Evolutionary conservation across 768 basidiomycete genomes (phyloP), one percentile per base, ranked within the genome.

Genomic region (Auriculariales sp.): DNA sequence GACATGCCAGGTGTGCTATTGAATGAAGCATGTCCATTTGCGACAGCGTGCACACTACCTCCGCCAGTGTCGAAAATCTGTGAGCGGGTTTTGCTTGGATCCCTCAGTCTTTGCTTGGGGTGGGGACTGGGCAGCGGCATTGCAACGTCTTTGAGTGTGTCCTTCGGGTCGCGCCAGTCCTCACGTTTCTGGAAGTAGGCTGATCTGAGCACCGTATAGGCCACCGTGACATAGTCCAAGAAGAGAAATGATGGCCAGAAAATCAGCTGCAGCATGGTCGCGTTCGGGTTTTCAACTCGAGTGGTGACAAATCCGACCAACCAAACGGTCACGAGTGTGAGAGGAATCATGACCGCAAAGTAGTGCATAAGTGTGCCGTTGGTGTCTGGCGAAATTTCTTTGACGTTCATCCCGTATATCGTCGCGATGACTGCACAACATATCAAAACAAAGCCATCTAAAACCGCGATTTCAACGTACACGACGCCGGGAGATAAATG

Each of bases 401-500:
- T 12, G 39, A 78, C 59, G 52, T 79, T 79, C 77, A 79, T 79
- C 3, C 77, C 72, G 47, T 76, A 79, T 3, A 71, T 62, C 14
- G 66, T 61, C 77, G 39, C 39, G 22, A 44, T 44, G 39, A 44
- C 39, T 44, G 39, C 6, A 24, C 19, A 4, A 24, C 4, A 25
- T 36, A n/a, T 36, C 12, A 39, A n/a, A n/a, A 22, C 22, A 11
- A 39, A 7, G 10, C 17, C n/a, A 9, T 9, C 15, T 39, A 22
- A 9, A 19, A 39, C 17, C 9, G 9, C 22, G 17, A 6, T 5
- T 7, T 9, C 4, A 25, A 44, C 39, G 17, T 25, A 44, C 39
- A 44, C 12, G 22, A 24, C 12, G 74, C 71, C 0, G 79, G 79
- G 6, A 80, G 62, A 58, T 79, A 81, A n/a, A 78, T 57, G 74